Evolutionary conservation across 2,329 filamentous ascomycete species (phyloP).

Genomic region (Cladosporium velox): DNA sequence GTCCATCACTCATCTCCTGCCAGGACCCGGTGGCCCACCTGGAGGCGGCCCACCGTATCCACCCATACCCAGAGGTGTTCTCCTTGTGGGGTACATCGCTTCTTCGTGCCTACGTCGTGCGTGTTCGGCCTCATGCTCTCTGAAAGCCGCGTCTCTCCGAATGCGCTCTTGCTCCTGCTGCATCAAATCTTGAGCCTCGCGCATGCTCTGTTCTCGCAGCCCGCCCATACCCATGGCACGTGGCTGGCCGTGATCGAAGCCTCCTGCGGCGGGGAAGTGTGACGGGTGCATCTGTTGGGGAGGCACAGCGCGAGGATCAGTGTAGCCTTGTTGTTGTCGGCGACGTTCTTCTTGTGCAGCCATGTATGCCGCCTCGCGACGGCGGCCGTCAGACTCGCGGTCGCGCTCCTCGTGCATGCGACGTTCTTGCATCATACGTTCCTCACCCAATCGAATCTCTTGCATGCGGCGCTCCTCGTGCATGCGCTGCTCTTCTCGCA

Average conservation of each 20-base stretch:
- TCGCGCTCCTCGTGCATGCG: slow-evolving; percentile 25
- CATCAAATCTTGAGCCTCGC: slow-evolving; percentile 29
- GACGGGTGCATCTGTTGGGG: slow-evolving; percentile 17
- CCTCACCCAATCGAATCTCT: slow-evolving; percentile 19
- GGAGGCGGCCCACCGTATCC: slow-evolving; percentile 15
- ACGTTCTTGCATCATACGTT: slow-evolving; percentile 20
- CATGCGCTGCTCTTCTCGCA: slow-evolving; percentile 24
- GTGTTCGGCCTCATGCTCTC: slow-evolving; percentile 25
- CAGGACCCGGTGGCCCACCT: slow-evolving; percentile 7
- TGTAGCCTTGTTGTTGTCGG: slow-evolving; percentile 18
- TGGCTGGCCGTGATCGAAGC: slow-evolving; percentile 15
- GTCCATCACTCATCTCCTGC: slow-evolving; percentile 12
- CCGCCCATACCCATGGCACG: slow-evolving; percentile 18
- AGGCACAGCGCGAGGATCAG: slow-evolving; percentile 3
- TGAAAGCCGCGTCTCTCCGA: slow-evolving; percentile 11
- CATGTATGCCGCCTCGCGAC: slow-evolving; percentile 21
- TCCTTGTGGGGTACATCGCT: slow-evolving; percentile 3
- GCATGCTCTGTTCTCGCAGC: slow-evolving; percentile 30
- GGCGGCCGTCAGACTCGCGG: slow-evolving; percentile 22
- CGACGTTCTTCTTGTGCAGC: slow-evolving; percentile 19
- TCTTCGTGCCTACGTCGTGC: slow-evolving; percentile 26
- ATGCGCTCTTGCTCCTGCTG: slow-evolving; percentile 24
- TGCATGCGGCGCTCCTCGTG: slow-evolving; percentile 24
- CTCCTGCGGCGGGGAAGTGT: slow-evolving; percentile 5
- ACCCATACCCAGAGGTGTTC: slow-evolving; percentile 19